Percentiles rank a stretch among this genome's conserved stretches.
Evolutionary conservation across 2,329 filamentous ascomycete species (phyloP).

Genomic region (Helminthosporium solani): DNA sequence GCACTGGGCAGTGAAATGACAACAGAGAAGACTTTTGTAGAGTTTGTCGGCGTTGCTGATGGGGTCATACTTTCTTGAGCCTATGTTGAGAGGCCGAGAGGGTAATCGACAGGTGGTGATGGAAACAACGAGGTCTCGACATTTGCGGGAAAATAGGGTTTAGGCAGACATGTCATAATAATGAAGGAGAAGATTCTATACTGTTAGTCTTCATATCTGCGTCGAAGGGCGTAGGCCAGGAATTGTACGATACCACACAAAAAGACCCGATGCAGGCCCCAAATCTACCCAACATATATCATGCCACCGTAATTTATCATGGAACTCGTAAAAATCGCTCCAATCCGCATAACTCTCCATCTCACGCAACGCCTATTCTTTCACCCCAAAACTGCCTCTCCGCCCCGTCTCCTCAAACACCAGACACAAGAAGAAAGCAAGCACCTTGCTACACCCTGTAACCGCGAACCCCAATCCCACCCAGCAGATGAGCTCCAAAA

Average conservation of each 20-base stretch:
- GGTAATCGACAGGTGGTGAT: neutral
- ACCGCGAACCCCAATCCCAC: constrained; percentile 22
- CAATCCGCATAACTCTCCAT: neutral
- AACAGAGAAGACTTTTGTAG: neutral
- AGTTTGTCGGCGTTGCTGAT: neutral
- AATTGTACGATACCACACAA: neutral
- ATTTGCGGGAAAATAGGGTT: neutral
- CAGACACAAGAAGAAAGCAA: constrained; percentile 42
- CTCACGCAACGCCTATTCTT: neutral
- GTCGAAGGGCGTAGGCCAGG: neutral
- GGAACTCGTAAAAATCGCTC: neutral
- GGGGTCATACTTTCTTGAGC: neutral
- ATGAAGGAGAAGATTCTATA: neutral
- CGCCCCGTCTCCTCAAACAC: constrained; percentile 13
- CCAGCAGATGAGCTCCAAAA: constrained; percentile 35
- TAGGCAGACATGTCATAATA: neutral
- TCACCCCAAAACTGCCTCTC: neutral
- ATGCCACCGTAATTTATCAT: neutral
- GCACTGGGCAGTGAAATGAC: neutral
- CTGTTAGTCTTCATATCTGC: neutral
- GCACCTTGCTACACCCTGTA: constrained; percentile 26
- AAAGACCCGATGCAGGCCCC: neutral
- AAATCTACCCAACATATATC: neutral
- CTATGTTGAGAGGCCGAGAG: neutral
- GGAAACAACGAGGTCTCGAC: neutral